Evolutionary conservation across 805 yeast species (phyloP).

Genomic region (Limtongia smithiae): DNA sequence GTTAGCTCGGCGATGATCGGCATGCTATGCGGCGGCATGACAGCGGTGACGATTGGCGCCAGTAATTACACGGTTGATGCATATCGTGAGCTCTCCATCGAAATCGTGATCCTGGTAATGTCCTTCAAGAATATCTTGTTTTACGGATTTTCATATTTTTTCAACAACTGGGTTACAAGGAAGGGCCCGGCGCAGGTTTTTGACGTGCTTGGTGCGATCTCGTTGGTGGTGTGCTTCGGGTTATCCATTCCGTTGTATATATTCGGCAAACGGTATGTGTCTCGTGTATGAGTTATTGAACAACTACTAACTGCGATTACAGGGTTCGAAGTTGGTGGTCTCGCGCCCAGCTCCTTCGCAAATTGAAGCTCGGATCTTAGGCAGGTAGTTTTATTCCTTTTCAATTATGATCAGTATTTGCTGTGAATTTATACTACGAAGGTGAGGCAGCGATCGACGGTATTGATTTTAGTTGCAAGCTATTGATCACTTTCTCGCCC

Average conservation of each 20-base stretch:
- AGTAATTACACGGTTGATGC: constrained; percentile 5
- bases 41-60: background rate
- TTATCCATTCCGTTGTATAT: background rate
- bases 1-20: constrained; percentile 1
- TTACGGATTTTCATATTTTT: constrained; percentile 4
- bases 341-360: background rate
- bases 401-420: too few relatives aligned
- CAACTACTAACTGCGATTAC: background rate
- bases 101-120: background rate
- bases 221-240: background rate
- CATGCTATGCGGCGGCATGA: background rate
- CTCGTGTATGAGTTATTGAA: background rate
- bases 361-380: constrained; percentile 5
- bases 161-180: background rate
- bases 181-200: background rate
- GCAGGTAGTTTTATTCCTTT: too few relatives aligned
- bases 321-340: constrained; percentile 6
- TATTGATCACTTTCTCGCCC: too few relatives aligned
- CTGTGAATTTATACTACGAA: too few relatives aligned
- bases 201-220: constrained; percentile 1
- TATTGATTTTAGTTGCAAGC: too few relatives aligned
- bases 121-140: constrained; percentile 1
- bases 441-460: too few relatives aligned
- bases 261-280: background rate
- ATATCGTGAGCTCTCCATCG: constrained; percentile 1